Conservation (phyloP, 2,329 filamentous ascomycete species). For the Pseudofabraea citricarpa region DNA sequence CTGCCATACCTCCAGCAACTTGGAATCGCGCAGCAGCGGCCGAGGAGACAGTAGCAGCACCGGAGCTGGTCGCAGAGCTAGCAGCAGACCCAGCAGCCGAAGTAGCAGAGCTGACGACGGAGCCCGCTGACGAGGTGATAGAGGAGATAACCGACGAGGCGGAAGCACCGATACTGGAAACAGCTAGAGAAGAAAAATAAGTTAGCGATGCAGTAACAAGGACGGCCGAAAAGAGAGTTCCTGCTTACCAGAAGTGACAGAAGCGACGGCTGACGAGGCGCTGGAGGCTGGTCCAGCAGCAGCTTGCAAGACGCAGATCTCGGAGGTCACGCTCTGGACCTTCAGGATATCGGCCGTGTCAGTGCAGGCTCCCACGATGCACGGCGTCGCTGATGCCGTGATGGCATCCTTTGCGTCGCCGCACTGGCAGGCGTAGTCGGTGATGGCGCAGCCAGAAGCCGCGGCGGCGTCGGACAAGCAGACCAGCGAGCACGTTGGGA, state of each 20-base stretch:
- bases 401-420: constrained; percentile 13
- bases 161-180: neutral
- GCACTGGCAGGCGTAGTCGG: constrained; percentile 20
- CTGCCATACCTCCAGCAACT: neutral
- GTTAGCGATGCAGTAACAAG: neutral
- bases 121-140: neutral
- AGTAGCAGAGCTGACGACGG: neutral
- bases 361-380: constrained; percentile 15
- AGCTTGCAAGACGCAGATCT: constrained; percentile 13
- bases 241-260: neutral
- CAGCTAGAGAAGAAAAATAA: neutral
- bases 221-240: too few relatives aligned
- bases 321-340: constrained; percentile 8
- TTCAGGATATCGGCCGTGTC: constrained; percentile 1
- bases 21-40: neutral
- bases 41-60: neutral
- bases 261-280: neutral
- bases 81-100: neutral
- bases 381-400: constrained; percentile 15
- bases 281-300: constrained; percentile 2
- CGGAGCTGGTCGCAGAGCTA: neutral
- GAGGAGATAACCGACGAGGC: neutral
- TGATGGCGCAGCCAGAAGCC: constrained; percentile 11
- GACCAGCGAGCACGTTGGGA: constrained; percentile 18
- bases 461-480: constrained; percentile 15